Evolutionary conservation across 1,139 yeast genomes (phyloP).

Genomic region (Lodderomyces oxycetoniae): DNA sequence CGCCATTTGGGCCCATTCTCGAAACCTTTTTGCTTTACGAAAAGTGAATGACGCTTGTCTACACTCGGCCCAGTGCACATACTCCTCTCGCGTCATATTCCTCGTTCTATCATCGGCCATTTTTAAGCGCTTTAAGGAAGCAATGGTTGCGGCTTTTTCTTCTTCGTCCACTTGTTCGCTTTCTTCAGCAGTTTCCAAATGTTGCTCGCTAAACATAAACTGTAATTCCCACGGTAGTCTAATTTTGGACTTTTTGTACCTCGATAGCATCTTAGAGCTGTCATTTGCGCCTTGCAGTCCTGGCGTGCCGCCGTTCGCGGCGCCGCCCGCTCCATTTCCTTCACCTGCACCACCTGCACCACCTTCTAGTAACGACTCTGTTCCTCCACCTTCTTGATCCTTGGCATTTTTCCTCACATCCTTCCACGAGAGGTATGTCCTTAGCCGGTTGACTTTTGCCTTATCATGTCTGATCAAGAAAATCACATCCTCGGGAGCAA

Average conservation of each 20-base stretch:
- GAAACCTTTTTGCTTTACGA: constrained; percentile 83
- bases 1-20: constrained; percentile 93
- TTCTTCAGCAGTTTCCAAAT: constrained; percentile 75
- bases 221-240: constrained; percentile 94
- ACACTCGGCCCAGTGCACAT: constrained; percentile 98
- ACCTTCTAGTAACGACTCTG: constrained; percentile 49
- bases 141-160: constrained; percentile 83
- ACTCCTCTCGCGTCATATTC: constrained; percentile 93
- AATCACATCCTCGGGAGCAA: constrained; percentile 89
- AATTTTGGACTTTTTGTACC: constrained; percentile 73
- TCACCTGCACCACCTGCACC: constrained; percentile 19
- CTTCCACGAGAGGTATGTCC: constrained; percentile 94
- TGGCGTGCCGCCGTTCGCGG: constrained; percentile 17
- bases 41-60: constrained; percentile 96
- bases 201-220: constrained; percentile 90
- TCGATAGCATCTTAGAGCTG: constrained; percentile 52
- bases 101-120: constrained; percentile 92
- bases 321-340: constrained; percentile 22
- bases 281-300: constrained; percentile 27
- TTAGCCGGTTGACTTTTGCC: constrained; percentile 86
- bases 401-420: constrained; percentile 96
- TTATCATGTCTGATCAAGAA: constrained; percentile 88
- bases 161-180: constrained; percentile 81
- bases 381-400: constrained; percentile 86
- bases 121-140: constrained; percentile 80